These are phyloP conservation scores for Thelonectria olida DNA, from an alignment of 2,329 filamentous ascomycete species.

Conservation along the genomic window DNA sequence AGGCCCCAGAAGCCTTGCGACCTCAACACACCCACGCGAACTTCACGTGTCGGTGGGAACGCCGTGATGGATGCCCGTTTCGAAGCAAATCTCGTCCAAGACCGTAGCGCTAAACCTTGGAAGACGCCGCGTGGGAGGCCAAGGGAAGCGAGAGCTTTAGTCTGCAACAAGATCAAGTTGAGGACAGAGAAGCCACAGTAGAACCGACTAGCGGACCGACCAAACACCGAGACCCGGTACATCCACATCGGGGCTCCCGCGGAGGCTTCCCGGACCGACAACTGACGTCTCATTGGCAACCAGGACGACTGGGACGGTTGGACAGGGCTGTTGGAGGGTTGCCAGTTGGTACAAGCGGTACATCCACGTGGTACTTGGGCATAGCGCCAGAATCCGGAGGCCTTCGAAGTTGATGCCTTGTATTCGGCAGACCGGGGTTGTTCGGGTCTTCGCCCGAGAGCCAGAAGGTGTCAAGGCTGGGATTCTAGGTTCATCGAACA, in stretches of 20 bases:
- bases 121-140: neutral
- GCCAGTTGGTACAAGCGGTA: constrained; percentile 18
- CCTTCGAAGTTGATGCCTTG: too few relatives aligned
- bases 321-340: constrained; percentile 1
- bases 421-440: too few relatives aligned
- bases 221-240: constrained; percentile 12
- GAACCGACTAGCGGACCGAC: constrained; percentile 18
- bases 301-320: neutral
- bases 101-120: constrained; percentile 15
- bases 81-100: neutral
- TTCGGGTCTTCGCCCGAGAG: too few relatives aligned
- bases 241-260: constrained; percentile 13
- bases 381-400: neutral
- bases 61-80: constrained; percentile 8
- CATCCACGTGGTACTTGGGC: constrained; percentile 11
- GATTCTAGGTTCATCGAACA: too few relatives aligned
- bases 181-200: neutral
- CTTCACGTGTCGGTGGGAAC: constrained; percentile 18
- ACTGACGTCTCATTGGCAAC: constrained; percentile 9
- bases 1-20: neutral
- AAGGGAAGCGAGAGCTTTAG: neutral
- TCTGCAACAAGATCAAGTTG: too few relatives aligned
- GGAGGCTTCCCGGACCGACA: constrained; percentile 9
- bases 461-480: too few relatives aligned
- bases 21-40: constrained; percentile 8